phyloP scores from a whole-genome alignment of 768 basidiomycete species.

The Suillus decipiens region DNA sequence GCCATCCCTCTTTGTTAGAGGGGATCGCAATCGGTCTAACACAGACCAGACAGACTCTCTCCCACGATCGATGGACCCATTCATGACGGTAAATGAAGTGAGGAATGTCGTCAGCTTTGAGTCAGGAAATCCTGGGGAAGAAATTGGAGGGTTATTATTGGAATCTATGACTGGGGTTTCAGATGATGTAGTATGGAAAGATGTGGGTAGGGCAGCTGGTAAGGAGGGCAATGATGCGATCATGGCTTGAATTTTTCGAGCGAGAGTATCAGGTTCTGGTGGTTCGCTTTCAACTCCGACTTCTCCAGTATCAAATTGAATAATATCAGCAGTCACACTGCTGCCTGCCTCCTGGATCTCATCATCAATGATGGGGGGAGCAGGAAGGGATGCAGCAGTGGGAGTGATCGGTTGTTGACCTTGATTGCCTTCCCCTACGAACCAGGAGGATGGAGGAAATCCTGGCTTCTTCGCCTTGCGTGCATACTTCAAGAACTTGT shows the following conservation, averaged over 20 bases:
- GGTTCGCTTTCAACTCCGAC: slow-evolving; percentile 19
- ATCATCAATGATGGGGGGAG: slow-evolving; percentile 9
- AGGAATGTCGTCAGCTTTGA: slow-evolving; percentile 50
- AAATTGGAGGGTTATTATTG: slow-evolving; percentile 23
- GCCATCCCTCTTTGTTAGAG: slow-evolving; percentile 30
- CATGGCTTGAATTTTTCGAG: slow-evolving; percentile 53
- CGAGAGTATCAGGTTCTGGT: slow-evolving; percentile 47
- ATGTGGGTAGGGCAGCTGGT: slow-evolving; percentile 21
- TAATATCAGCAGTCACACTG: neutral
- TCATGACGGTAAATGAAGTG: slow-evolving; percentile 66
- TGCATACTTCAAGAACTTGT: slow-evolving; percentile 20
- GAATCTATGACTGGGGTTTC: slow-evolving; percentile 14
- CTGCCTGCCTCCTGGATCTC: slow-evolving; percentile 9
- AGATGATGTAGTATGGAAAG: slow-evolving; percentile 19
- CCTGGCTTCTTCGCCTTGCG: slow-evolving; percentile 13
- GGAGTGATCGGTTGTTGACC: slow-evolving; percentile 9
- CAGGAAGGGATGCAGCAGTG: slow-evolving; percentile 11
- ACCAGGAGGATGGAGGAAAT: slow-evolving; percentile 23
- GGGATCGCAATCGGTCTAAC: slow-evolving; percentile 48
- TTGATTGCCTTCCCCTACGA: slow-evolving; percentile 10
- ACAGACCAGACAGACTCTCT: slow-evolving; percentile 60
- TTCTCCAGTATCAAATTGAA: slow-evolving; percentile 3
- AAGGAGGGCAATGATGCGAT: slow-evolving; percentile 44
- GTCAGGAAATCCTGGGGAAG: slow-evolving; percentile 43
- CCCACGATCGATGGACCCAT: slow-evolving; percentile 45